phyloP scores from a whole-genome alignment of 2,329 filamentous ascomycete species.

The Colletotrichum chrysophilum region DNA sequence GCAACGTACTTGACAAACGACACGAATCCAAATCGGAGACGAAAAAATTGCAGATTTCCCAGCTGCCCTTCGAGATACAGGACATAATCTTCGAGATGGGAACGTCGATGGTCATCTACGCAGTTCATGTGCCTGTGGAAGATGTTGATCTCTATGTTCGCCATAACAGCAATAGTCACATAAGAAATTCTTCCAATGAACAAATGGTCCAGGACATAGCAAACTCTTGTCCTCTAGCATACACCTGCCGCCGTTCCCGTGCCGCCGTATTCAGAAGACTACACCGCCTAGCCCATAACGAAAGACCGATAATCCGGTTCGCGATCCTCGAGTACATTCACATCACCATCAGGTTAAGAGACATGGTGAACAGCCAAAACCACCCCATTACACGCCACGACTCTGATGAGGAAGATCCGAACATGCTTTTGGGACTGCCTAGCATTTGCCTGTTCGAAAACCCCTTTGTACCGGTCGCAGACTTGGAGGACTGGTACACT shows the following conservation, averaged over 20 bases:
- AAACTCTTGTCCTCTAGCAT: neutral
- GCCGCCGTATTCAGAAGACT: neutral
- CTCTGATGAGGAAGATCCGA: neutral
- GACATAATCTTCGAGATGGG: neutral
- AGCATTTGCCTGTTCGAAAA: neutral
- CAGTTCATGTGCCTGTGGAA: fast-evolving
- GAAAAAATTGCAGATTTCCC: fast-evolving
- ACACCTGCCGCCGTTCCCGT: neutral
- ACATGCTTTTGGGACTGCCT: neutral
- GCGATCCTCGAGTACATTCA: neutral
- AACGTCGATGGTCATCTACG: neutral
- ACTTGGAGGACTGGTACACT: neutral
- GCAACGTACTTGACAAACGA: fast-evolving
- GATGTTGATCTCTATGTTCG: too few relatives aligned
- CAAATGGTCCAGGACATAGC: neutral
- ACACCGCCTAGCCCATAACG: neutral
- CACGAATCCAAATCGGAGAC: fast-evolving
- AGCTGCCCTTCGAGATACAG: neutral
- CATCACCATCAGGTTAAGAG: neutral
- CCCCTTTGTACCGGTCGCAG: neutral
- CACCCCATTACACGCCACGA: fast-evolving
- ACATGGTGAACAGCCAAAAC: neutral
- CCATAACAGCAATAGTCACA: too few relatives aligned
- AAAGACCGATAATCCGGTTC: too few relatives aligned
- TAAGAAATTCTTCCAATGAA: too few relatives aligned